phyloP scores from a whole-genome alignment of 2,329 filamentous ascomycete species.

The Talaromyces sp. region DNA sequence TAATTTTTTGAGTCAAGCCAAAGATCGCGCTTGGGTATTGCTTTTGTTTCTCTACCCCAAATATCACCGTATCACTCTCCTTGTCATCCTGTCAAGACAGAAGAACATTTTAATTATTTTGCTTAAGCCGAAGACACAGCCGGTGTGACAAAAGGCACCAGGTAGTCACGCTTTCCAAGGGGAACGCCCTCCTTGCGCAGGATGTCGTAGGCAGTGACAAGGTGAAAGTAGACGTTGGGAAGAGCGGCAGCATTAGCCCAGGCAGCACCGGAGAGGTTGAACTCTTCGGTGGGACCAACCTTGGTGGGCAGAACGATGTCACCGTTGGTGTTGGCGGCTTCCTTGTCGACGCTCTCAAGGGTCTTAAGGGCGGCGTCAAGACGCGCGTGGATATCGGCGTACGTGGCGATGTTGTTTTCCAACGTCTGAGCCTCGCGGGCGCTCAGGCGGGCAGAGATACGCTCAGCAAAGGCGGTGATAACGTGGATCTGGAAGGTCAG shows the following conservation, averaged over 20 bases:
- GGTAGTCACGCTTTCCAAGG: conserved; percentile 55
- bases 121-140: neutral
- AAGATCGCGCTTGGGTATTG: neutral
- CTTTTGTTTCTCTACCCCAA: neutral
- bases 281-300: conserved; percentile 20
- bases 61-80: neutral
- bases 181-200: conserved; percentile 55
- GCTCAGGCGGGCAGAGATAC: neutral
- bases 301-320: conserved; percentile 32
- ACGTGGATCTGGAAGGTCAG: conserved; percentile 45
- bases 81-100: neutral
- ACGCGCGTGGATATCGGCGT: conserved; percentile 44
- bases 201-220: conserved; percentile 54
- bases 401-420: conserved; percentile 41
- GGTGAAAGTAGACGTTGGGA: conserved; percentile 62
- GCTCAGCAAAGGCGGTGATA: conserved; percentile 20
- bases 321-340: conserved; percentile 40
- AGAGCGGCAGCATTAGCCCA: conserved; percentile 47
- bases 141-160: conserved; percentile 21
- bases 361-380: conserved; percentile 43
- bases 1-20: neutral
- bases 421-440: neutral
- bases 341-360: conserved; percentile 38
- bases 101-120: neutral
- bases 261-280: conserved; percentile 35